Base-by-base conservation (phyloP, 2,329 filamentous ascomycete species). In the Pseudocercospora pini-densiflorae region DNA sequence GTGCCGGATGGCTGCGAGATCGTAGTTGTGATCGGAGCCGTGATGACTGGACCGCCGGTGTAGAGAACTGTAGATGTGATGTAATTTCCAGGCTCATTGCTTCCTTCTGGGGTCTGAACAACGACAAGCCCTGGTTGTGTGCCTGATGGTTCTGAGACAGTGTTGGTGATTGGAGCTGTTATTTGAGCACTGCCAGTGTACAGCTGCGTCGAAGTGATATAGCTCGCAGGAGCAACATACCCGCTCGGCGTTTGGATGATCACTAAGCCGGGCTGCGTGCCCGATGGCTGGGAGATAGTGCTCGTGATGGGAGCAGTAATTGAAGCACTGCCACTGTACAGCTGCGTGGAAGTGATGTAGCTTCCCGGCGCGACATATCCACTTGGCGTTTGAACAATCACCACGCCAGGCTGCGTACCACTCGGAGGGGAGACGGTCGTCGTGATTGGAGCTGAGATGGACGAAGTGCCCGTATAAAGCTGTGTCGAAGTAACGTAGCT, bases 191-290 rank as follows among this genome's bases (percentile, higher is more conserved):
- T 43, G 2, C 61, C 64, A 1, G 61, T 64, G 16, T 64, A 67
- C 9, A 53, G 14, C 10, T 58, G 45, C 8, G 62, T 67, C 7
- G 51, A 55, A 29, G 62, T 67, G 21, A 51, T 27, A 59, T 66
- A 63, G 57, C 45, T 33, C 0, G n/a, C 29, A 36, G 45, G 58
- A 23, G 23, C 21, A 19, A 19, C n/a, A 27, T 59, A 59, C 21
- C 40, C 40, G 16, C 23, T 29, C 3, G 64, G 64, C 19, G 61
- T 66, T 62, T 63, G 55, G 59, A 68, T 53, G 16, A 43, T 43
- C 16, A 62, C 61, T 3, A 53, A 40, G 21, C 51, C 49, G 1
- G 59, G 59, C 29, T 54, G 59, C 16, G 40, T 49, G n/a, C 47
- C 47, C n/a, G 27, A 55, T 27, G 61, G 61, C 31, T 31, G 23